A percentile compares a stretch with the other conserved stretches of the same genome.
These are phyloP conservation scores for Ganoderma boninense DNA, from an alignment of 1,284 basidiomycete genomes.

Conservation along the genomic window DNA sequence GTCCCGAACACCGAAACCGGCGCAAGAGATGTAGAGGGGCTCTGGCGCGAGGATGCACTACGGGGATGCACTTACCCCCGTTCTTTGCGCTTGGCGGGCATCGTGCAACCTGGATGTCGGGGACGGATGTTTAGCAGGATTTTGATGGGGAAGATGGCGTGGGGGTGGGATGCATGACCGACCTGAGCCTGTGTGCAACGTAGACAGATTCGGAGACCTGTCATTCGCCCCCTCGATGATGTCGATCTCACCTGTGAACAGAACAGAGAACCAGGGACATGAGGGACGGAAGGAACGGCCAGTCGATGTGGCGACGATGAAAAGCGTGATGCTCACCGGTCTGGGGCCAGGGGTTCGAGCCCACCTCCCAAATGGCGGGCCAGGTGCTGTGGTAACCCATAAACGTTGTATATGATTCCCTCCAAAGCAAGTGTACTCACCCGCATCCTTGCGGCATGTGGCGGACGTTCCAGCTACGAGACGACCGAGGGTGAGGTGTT, in stretches of 20 bases:
- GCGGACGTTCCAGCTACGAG: slow-evolving; percentile 57
- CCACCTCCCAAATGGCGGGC: slow-evolving; percentile 50
- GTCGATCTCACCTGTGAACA: slow-evolving; percentile 66
- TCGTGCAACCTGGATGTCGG: slow-evolving; percentile 57
- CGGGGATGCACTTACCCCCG: slow-evolving; percentile 55
- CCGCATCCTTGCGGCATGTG: slow-evolving; percentile 73
- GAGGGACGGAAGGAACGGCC: not conserved
- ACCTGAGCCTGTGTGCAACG: slow-evolving; percentile 68
- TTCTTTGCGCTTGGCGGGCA: slow-evolving; percentile 58
- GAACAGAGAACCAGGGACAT: slow-evolving; percentile 4
- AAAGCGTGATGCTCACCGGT: slow-evolving; percentile 24
- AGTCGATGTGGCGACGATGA: not conserved
- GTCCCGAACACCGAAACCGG: too few species aligned
- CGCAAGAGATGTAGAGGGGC: too few species aligned
- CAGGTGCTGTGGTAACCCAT: slow-evolving; percentile 39
- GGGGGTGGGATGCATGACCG: too few species aligned
- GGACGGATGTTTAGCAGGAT: too few species aligned
- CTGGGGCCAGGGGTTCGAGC: slow-evolving; percentile 43
- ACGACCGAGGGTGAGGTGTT: not conserved
- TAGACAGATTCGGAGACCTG: slow-evolving; percentile 59
- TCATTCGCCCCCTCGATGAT: slow-evolving; percentile 76
- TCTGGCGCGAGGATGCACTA: too few species aligned
- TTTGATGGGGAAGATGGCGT: too few species aligned
- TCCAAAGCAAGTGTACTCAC: slow-evolving; percentile 41
- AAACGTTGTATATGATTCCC: not conserved